Evolutionary conservation across 1,139 yeast species (phyloP), one percentile per base, ranked within the genome.

Genomic region (Kodamaea sp.): DNA sequence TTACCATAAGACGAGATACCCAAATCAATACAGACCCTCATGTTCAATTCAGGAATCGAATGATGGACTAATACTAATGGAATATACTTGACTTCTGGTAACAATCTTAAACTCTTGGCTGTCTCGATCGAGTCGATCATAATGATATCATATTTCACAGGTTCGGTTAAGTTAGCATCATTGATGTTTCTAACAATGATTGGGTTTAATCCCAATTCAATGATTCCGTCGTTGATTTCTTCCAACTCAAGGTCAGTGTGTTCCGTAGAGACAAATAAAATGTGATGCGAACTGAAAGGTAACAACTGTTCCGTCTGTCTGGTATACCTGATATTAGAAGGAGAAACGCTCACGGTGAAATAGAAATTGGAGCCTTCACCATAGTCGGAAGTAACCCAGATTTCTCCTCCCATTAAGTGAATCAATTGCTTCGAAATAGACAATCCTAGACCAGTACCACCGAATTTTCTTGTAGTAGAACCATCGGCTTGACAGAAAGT

Each of bases 401-500:
- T 86, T 44, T 84, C 90, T 51, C 85, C 96, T 28, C 95, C 95
- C 95, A 87, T 86, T 41, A 87, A 71, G 51, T 85, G 90, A 55
- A 87, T 86, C 48, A 87, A 73, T 50, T 87, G 88, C 57, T 85
- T 85, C 6, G 95, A 87, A 58, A 87, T 87, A 2, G 95, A 84
- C 39, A 87, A 71, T 16, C 96, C 96, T 32, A 87, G 70, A 33
- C 64, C 65, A 7, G 95, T 87, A 57, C 96, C 96, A 55, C 96
- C 96, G 57, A 87, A 87, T 58, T 85, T 85, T 56, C 96, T 76
- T 1, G 95, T 87, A 1, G 95, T 86, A 3, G 95, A 85, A 32
- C 95, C 95, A 63, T 87, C 95, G 3, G 95, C 95, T 60, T 87
- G 96, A 52, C 95, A 83, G 66, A 87, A 87, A 4, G 92, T 87